A percentile compares a stretch with the other conserved stretches of the same genome.
phyloP scores from a whole-genome alignment of 2,329 filamentous ascomycete genomes.

The Periglandula ipomoeae region DNA sequence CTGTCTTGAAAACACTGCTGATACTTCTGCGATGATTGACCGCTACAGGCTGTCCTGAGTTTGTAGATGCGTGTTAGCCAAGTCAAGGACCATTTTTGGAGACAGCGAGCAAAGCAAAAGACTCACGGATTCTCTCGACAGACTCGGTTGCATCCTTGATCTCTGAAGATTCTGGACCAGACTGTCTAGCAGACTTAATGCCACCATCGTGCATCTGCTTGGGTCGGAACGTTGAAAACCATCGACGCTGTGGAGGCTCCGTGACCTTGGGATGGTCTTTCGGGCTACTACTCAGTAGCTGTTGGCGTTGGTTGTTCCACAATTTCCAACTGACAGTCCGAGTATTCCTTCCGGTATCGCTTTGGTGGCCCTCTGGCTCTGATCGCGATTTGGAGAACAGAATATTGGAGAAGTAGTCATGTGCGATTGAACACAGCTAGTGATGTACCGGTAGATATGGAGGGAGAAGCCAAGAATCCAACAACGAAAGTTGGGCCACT shows the following conservation, averaged over 20 bases:
- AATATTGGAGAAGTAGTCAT: slow-evolving; percentile 13
- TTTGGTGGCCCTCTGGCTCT: slow-evolving; percentile 7
- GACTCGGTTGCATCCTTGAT: neutral
- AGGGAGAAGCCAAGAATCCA: slow-evolving; percentile 5
- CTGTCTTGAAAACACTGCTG: slow-evolving; percentile 20
- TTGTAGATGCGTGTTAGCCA: neutral
- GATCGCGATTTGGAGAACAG: slow-evolving; percentile 14
- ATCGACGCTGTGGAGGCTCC: slow-evolving; percentile 8
- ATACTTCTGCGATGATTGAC: slow-evolving; percentile 18
- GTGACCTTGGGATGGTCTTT: slow-evolving; percentile 4
- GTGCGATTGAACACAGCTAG: slow-evolving; percentile 5
- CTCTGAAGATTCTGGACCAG: neutral
- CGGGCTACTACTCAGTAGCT: slow-evolving; percentile 1
- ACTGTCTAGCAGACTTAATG: neutral
- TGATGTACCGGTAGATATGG: slow-evolving; percentile 5
- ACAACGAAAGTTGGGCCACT: slow-evolving; percentile 1
- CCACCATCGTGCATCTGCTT: slow-evolving; percentile 2
- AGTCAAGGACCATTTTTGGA: no score
- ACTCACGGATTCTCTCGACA: neutral
- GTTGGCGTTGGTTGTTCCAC: slow-evolving; percentile 16
- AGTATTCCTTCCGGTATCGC: slow-evolving; percentile 5
- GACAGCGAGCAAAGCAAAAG: neutral
- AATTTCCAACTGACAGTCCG: slow-evolving; percentile 18
- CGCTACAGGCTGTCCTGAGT: slow-evolving; percentile 1
- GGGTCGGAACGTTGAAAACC: slow-evolving; percentile 13